phyloP scores from a whole-genome alignment of 306 rosid species.

The Lathyrus oleraceus region DNA sequence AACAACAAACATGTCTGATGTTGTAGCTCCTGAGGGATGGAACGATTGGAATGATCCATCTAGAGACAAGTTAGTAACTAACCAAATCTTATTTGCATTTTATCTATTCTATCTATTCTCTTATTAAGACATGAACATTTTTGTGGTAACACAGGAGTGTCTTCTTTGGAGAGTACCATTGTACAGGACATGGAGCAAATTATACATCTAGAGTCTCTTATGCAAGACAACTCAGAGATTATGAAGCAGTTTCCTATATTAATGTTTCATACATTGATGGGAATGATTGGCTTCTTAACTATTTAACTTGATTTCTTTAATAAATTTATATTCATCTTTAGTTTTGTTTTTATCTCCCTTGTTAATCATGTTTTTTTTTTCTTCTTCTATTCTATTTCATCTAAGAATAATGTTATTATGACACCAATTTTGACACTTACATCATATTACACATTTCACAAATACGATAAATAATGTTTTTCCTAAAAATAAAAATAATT shows the following conservation, averaged over 20 bases:
- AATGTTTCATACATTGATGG: slow-evolving; percentile 60
- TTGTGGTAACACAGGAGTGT: slow-evolving; percentile 52
- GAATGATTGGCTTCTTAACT: slow-evolving; percentile 51
- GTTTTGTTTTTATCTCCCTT: too few relatives aligned
- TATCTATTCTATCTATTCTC: not conserved
- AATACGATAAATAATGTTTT: too few relatives aligned
- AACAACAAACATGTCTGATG: slow-evolving; percentile 62
- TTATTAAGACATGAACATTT: not conserved
- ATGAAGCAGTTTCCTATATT: slow-evolving; percentile 53
- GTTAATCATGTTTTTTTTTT: too few relatives aligned
- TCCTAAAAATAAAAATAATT: too few relatives aligned
- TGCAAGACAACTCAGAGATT: slow-evolving; percentile 58
- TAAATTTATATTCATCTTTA: too few relatives aligned
- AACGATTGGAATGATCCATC: slow-evolving; percentile 73
- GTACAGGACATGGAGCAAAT: slow-evolving; percentile 63
- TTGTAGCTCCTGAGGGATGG: slow-evolving; percentile 69
- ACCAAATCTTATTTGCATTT: not conserved
- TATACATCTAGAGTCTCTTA: slow-evolving; percentile 56
- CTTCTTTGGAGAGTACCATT: slow-evolving; percentile 66
- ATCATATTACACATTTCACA: too few relatives aligned
- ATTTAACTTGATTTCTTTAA: not conserved
- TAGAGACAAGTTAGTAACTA: slow-evolving; percentile 56
- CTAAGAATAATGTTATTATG: too few relatives aligned
- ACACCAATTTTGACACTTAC: too few relatives aligned
- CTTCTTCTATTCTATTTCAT: too few relatives aligned